phyloP scores from a whole-genome alignment of 2,329 filamentous ascomycete genomes.

The Eutypa lata region DNA sequence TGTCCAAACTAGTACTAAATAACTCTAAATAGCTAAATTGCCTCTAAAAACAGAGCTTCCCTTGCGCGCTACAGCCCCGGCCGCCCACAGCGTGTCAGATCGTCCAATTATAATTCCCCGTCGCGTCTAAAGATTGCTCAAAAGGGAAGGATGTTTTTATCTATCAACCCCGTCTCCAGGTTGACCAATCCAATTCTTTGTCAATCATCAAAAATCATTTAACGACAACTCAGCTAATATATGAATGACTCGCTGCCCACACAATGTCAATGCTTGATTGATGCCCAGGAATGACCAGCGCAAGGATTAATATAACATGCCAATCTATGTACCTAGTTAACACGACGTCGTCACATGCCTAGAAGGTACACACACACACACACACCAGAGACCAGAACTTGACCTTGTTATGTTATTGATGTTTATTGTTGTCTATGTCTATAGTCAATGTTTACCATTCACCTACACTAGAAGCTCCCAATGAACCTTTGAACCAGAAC shows the following conservation, averaged over 20 bases:
- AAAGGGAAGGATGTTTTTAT: slow-evolving; percentile 31
- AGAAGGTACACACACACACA: no score
- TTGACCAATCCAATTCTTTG: slow-evolving; percentile 16
- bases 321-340: no score
- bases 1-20: neutral
- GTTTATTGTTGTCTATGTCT: no score
- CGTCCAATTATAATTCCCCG: slow-evolving; percentile 21
- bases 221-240: no score
- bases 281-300: neutral
- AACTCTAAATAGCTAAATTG: neutral
- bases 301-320: neutral
- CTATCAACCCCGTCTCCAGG: slow-evolving; percentile 22
- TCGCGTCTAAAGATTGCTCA: slow-evolving; percentile 16
- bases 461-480: no score
- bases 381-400: no score
- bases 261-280: neutral
- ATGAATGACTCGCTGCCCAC: neutral
- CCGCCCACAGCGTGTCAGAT: slow-evolving; percentile 5
- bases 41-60: neutral
- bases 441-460: no score
- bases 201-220: neutral
- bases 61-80: neutral
- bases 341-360: neutral
- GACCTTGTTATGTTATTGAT: no score
- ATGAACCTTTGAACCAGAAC: no score